Evolutionary conservation across 495 filamentous ascomycete genomes (phyloP).

Genomic region (Neurospora hispaniola): DNA sequence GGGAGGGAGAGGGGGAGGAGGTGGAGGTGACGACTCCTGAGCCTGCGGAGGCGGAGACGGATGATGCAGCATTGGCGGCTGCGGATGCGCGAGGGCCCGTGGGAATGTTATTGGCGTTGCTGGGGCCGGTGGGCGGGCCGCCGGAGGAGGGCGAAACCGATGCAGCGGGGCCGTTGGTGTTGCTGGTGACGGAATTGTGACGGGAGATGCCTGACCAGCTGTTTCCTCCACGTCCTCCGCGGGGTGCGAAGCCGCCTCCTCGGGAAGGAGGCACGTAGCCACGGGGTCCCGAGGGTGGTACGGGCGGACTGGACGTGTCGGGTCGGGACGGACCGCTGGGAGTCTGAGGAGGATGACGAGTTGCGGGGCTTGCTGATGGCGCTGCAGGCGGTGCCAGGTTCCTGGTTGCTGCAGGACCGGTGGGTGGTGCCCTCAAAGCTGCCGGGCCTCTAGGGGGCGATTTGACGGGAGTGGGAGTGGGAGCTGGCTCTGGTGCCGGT

Average conservation of each 20-base stretch:
- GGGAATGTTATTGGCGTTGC: conserved; percentile 4
- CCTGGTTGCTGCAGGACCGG: conserved; percentile 32
- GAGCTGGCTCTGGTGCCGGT: conserved; percentile 14
- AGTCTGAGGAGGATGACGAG: conserved; percentile 19
- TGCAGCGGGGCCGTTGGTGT: not conserved
- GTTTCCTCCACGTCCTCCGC: conserved; percentile 27
- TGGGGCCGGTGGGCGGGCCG: conserved; percentile 35
- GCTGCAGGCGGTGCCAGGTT: conserved; percentile 23
- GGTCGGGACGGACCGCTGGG: conserved; percentile 22
- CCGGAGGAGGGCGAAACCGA: conserved; percentile 9
- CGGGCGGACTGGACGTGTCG: conserved; percentile 26
- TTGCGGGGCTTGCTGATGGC: conserved; percentile 20
- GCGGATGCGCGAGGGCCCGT: not conserved
- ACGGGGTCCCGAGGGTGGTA: conserved; percentile 36
- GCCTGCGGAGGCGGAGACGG: conserved; percentile 11
- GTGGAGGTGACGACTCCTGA: not conserved
- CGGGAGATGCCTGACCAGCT: conserved; percentile 25
- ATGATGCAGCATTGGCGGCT: conserved; percentile 16
- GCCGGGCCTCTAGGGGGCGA: conserved; percentile 40
- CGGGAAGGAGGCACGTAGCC: conserved; percentile 32
- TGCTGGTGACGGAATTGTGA: conserved; percentile 11
- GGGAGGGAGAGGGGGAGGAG: conserved; percentile 13
- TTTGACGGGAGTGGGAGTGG: conserved; percentile 12
- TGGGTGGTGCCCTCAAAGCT: conserved; percentile 35
- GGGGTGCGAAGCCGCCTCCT: conserved; percentile 22